phyloP scores from a whole-genome alignment of 768 basidiomycete genomes.

The Boletus subparvulus region DNA sequence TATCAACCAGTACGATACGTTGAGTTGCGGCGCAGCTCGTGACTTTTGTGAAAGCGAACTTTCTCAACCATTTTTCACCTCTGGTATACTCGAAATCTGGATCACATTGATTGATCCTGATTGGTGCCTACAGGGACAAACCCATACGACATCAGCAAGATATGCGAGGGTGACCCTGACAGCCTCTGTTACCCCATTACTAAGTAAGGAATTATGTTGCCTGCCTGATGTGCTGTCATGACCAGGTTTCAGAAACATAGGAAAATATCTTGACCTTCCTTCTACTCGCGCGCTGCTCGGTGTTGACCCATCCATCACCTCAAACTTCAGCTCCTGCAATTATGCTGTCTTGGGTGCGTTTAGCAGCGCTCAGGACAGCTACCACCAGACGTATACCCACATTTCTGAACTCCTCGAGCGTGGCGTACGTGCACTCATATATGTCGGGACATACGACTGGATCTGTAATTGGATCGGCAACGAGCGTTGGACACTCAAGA shows the following conservation, averaged over 20 bases:
- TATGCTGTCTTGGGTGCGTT: conserved; percentile 51
- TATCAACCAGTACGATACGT: conserved; percentile 62
- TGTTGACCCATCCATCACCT: conserved; percentile 48
- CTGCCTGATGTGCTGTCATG: neutral
- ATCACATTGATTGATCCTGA: neutral
- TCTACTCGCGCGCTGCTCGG: conserved; percentile 57
- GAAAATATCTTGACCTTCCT: conserved; percentile 59
- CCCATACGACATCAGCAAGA: conserved; percentile 68
- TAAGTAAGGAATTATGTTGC: conserved; percentile 26
- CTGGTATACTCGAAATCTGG: conserved; percentile 32
- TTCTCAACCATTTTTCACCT: conserved; percentile 23
- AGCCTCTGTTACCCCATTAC: conserved; percentile 53
- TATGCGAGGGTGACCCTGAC: conserved; percentile 51
- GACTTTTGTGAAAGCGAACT: conserved; percentile 61
- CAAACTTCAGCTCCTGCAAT: conserved; percentile 44
- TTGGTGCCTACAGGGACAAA: conserved; percentile 40
- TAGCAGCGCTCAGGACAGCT: conserved; percentile 41
- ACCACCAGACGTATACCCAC: conserved; percentile 34
- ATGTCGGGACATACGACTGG: conserved; percentile 76
- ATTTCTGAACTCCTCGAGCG: conserved; percentile 62
- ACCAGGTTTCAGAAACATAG: conserved; percentile 46
- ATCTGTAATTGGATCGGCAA: conserved; percentile 81
- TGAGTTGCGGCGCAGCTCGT: conserved; percentile 67
- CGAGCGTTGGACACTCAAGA: conserved; percentile 67
- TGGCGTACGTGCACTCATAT: conserved; percentile 71